Evolutionary conservation across 352 stramenopile genomes (phyloP), one percentile per base, ranked within the genome.

Genomic region (Thalassiosira hispida): DNA sequence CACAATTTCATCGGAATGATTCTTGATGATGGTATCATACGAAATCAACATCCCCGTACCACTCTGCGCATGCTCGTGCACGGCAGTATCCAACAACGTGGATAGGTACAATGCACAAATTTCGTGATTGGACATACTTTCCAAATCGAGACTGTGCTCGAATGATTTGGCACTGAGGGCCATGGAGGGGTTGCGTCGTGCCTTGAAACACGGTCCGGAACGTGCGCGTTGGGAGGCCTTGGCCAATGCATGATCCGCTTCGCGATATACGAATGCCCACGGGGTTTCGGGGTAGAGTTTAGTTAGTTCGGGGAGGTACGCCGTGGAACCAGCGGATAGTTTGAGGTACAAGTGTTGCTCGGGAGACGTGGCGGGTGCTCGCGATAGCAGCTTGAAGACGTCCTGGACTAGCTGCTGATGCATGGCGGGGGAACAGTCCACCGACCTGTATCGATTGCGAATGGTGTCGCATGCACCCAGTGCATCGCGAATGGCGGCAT

Each of bases 51-150:
- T 60, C 9, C 67, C 67, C n/a, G 67, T 76, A 0, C 55, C 67
- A 14, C 35, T 62, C 18, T 47, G 16, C 0, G 23, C 40, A 11
- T 76, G 67, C 27, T 76, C 67, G 23, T 52, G 12, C 0, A 14
- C 40, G 0, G 67, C 67, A 2, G 35, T 35, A 31, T 76, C 46
- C 14, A 76, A 7, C 4, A 76, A 52, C 18, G 67, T 59, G 18
- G 67, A 76, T 8, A 76, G 67, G 16, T 69, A 46, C 4, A 69
- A 29, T 31, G 67, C 67, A 42, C 67, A 76, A 2, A 76, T 33
- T 52, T 76, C 67, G 23, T 76, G 55, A 61, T 66, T 35, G 8
- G 55, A 46, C 18, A 68, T 18, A 29, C 47, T 42, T 20, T 76
- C 67, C 1, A 76, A 9, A 49, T 69, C 55, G 7, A 76, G 9